phyloP scores from a whole-genome alignment of 2,329 filamentous ascomycete species.

The Pseudonectria foliicola region DNA sequence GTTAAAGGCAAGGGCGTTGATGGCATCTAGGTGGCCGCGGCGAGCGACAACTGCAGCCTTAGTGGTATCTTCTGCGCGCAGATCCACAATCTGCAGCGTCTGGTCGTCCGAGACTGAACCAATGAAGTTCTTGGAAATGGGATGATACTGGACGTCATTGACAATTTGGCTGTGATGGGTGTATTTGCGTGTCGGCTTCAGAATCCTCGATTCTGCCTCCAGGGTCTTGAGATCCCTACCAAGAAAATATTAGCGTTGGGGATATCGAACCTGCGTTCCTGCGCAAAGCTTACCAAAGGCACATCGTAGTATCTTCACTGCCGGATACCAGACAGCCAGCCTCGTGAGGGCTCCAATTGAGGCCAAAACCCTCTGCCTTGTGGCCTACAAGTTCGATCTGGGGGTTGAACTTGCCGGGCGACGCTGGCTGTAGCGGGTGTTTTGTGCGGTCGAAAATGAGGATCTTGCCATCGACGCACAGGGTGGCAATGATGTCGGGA shows the following conservation, averaged over 20 bases:
- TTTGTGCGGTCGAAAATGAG: slow-evolving; percentile 96
- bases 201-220: slow-evolving; percentile 58
- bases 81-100: slow-evolving; percentile 85
- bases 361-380: slow-evolving; percentile 79
- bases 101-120: slow-evolving; percentile 94
- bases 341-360: slow-evolving; percentile 84
- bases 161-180: slow-evolving; percentile 86
- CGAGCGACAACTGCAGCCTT: slow-evolving; percentile 62
- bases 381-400: slow-evolving; percentile 85
- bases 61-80: slow-evolving; percentile 60
- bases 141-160: slow-evolving; percentile 96
- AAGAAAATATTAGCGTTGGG: slow-evolving; percentile 9
- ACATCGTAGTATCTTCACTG: slow-evolving; percentile 85
- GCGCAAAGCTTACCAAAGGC: slow-evolving; percentile 62
- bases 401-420: slow-evolving; percentile 59
- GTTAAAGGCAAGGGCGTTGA: slow-evolving; percentile 95
- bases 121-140: slow-evolving; percentile 74
- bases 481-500: slow-evolving; percentile 89
- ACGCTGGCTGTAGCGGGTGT: slow-evolving; percentile 68
- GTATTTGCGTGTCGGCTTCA: slow-evolving; percentile 69
- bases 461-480: slow-evolving; percentile 79
- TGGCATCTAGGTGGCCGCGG: slow-evolving; percentile 79
- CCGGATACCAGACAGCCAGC: slow-evolving; percentile 81
- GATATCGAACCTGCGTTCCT: slow-evolving; percentile 1
- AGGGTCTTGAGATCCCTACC: slow-evolving; percentile 73